Base-by-base conservation (phyloP, 148 eudicot species). In the Selenicereus undatus region DNA sequence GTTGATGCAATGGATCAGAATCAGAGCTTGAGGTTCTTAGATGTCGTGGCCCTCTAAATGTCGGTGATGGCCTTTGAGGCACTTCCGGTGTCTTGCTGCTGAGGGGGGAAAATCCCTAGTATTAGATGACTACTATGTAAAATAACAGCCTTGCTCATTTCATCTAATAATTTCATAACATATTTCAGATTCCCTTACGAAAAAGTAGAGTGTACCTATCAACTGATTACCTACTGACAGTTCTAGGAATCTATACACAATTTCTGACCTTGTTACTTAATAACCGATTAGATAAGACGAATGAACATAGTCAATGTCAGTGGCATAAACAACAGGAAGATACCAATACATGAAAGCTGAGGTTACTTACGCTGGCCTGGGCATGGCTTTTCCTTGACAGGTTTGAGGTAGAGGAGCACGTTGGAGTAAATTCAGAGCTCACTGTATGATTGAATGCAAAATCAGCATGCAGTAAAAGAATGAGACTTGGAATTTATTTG, bases 1-100 rank as follows among this genome's bases (percentile, higher is more conserved):
- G 89, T 68, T 83, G 91, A 82, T 85, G 97, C 45, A 83, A 54
- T 0, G 96, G 90, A 80, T 93, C 94, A 9, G 93, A 89, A 73
- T 90, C 92, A 26, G 92, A 89, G 85, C 91, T 91, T 12, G 93
- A 84, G 69, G 92, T 88, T 81, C 95, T 78, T 2, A 82, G 82
- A 80, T 87, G 91, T 8, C 84, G 85, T 13, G 88, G 84, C 52
- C 77, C 89, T 78, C 91, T 85, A 26, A 88, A 82, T 54, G 95
- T 86, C 17, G 91, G 83, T 45, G 97, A 84, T 73, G 78, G 88
- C 85, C 87, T 90, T 65, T 88, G 94, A 79, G 91, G 89, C 91
- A 88, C 79, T 85, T 93, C 97, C 17, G 91, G 78, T 54, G 81
- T 86, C 89, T 97, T 93, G 85, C 70, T 21, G 20, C 64, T 29